A percentile compares a stretch with the other conserved stretches of the same genome.
Evolutionary conservation across 1,284 basidiomycete species (phyloP).

Genomic region (Leccinum pachyderme): DNA sequence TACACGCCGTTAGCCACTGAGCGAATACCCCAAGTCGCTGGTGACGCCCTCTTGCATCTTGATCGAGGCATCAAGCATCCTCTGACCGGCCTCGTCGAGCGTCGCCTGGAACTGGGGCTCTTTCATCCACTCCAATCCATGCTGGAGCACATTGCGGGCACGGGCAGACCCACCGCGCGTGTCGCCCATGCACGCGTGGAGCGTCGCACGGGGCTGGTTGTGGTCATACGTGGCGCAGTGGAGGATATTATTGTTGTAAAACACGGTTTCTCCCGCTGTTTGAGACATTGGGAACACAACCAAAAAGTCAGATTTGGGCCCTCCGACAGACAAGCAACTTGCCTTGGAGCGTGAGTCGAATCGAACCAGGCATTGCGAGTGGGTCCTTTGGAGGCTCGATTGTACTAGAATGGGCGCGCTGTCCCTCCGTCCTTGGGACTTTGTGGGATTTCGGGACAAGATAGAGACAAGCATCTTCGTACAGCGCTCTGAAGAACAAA

Average conservation of each 20-base stretch:
- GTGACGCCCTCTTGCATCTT: constrained; percentile 50
- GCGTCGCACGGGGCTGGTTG: constrained; percentile 56
- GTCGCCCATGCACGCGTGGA: constrained; percentile 75
- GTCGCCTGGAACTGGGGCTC: constrained; percentile 51
- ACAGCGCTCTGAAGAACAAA: constrained; percentile 55
- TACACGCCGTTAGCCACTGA: constrained; percentile 17
- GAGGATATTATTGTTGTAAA: constrained; percentile 82
- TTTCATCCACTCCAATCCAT: constrained; percentile 75
- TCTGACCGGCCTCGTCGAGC: constrained; percentile 45
- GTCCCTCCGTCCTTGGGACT: constrained; percentile 55
- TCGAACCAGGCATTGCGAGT: constrained; percentile 66
- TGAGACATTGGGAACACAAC: neutral
- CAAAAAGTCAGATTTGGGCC: neutral
- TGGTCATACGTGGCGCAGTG: constrained; percentile 71
- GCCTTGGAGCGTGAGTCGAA: constrained; percentile 61
- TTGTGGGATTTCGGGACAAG: constrained; percentile 74
- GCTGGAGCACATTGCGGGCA: constrained; percentile 79
- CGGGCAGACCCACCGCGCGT: constrained; percentile 60
- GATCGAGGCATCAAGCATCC: constrained; percentile 64
- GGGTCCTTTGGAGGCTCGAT: constrained; percentile 56
- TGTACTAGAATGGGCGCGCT: constrained; percentile 57
- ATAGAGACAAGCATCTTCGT: constrained; percentile 72
- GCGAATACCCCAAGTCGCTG: constrained; percentile 53
- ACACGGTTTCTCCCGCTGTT: constrained; percentile 70
- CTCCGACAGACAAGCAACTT: constrained; percentile 21